Conservation (phyloP, 176 grass and related monocot species). For the Zoysia pacifica region DNA sequence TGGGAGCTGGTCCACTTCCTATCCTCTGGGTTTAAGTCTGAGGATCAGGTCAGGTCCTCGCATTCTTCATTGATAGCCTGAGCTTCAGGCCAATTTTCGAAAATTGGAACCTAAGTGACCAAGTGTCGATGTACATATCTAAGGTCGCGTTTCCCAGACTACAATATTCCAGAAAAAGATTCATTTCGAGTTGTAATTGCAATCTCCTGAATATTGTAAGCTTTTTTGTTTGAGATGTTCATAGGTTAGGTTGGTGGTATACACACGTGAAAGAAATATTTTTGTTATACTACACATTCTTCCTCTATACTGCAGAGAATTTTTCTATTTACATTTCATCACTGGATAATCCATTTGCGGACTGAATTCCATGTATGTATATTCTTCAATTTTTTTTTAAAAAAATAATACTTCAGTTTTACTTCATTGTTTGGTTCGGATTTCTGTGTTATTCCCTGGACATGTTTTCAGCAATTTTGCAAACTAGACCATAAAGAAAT, state of each 20-base stretch:
- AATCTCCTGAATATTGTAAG: constrained; percentile 36
- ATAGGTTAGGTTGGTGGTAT: constrained; percentile 48
- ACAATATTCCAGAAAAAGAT: constrained; percentile 32
- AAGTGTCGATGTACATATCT: constrained; percentile 55
- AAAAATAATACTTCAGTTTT: not conserved
- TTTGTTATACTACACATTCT: not conserved
- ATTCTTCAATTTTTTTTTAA: not conserved
- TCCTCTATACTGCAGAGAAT: not conserved
- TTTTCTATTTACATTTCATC: not conserved
- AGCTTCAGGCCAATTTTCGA: not conserved
- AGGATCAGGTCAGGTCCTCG: not conserved
- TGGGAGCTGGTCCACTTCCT: not conserved
- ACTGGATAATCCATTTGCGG: constrained; percentile 20
- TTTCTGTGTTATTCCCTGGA: not conserved
- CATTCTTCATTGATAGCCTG: not conserved
- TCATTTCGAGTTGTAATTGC: constrained; percentile 36
- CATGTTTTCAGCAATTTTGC: constrained; percentile 19
- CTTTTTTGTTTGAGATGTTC: constrained; percentile 31
- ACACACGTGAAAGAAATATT: constrained; percentile 38
- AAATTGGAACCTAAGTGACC: constrained; percentile 19
- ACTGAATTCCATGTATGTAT: constrained; percentile 1
- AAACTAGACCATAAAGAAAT: not conserved
- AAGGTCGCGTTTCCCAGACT: not conserved
- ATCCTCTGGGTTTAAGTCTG: not conserved
- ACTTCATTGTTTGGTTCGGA: not conserved